These are phyloP conservation scores for Manihot esculenta DNA, from an alignment of 441 rosid species.

Conservation along the genomic window DNA sequence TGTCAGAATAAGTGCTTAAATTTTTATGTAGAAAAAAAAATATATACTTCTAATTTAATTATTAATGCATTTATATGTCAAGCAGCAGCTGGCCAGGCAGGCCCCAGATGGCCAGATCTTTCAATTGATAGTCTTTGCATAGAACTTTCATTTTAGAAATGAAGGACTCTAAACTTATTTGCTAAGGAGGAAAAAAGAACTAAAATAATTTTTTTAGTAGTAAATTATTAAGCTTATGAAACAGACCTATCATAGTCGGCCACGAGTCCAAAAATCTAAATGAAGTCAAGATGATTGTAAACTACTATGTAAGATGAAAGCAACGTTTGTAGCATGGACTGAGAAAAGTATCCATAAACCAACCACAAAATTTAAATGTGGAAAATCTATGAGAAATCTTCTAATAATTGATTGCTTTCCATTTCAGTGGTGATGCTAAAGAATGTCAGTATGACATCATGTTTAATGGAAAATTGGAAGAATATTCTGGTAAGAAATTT, in stretches of 20 bases:
- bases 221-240: neutral
- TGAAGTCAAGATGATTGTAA: slow-evolving; percentile 23
- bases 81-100: too few relatives aligned
- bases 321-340: neutral
- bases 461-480: slow-evolving; percentile 7
- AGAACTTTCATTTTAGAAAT: too few relatives aligned
- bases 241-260: neutral
- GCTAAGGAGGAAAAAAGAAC: too few relatives aligned
- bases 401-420: slow-evolving; percentile 22
- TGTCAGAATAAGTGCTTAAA: too few relatives aligned
- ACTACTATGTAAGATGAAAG: slow-evolving; percentile 5
- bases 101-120: too few relatives aligned
- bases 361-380: slow-evolving; percentile 24
- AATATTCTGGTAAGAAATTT: too few relatives aligned
- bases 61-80: too few relatives aligned
- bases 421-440: slow-evolving; percentile 25
- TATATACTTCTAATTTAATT: too few relatives aligned
- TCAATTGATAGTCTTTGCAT: too few relatives aligned
- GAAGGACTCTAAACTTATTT: too few relatives aligned
- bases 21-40: too few relatives aligned
- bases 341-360: slow-evolving; percentile 32
- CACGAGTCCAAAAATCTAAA: slow-evolving; percentile 15
- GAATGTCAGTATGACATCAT: slow-evolving; percentile 28
- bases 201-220: neutral
- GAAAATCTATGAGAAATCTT: slow-evolving; percentile 13